These are phyloP conservation scores for Thermothielavioides terrestris DNA, from an alignment of 495 filamentous ascomycete species.

Conservation along the genomic window DNA sequence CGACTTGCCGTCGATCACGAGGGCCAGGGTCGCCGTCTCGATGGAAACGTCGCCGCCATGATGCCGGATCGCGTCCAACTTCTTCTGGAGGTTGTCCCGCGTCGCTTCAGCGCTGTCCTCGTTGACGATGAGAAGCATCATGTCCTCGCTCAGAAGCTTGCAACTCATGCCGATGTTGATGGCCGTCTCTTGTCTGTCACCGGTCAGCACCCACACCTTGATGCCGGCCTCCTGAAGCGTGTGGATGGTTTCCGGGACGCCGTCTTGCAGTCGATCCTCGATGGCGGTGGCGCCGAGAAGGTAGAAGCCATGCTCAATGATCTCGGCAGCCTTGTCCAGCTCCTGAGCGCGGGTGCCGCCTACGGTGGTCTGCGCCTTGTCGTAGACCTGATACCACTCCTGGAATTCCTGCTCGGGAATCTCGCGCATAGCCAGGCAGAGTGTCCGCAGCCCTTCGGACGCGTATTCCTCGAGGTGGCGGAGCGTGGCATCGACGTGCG, in stretches of 20 bases:
- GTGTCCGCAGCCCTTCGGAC: slow-evolving; percentile 86
- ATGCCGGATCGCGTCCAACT: slow-evolving; percentile 74
- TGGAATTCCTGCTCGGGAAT: slow-evolving; percentile 83
- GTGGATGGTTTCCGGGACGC: slow-evolving; percentile 97
- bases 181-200: slow-evolving; percentile 95
- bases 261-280: slow-evolving; percentile 94
- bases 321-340: slow-evolving; percentile 91
- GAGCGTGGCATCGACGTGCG: slow-evolving; percentile 76
- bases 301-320: slow-evolving; percentile 87
- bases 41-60: slow-evolving; percentile 61
- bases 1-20: slow-evolving; percentile 96
- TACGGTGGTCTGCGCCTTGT: slow-evolving; percentile 85
- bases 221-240: slow-evolving; percentile 95
- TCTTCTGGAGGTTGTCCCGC: slow-evolving; percentile 80
- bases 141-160: slow-evolving; percentile 96
- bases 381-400: slow-evolving; percentile 80
- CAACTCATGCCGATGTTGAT: slow-evolving; percentile 99
- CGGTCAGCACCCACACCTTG: slow-evolving; percentile 98
- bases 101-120: slow-evolving; percentile 72
- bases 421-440: slow-evolving; percentile 94
- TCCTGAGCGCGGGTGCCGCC: slow-evolving; percentile 88
- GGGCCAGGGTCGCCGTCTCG: slow-evolving; percentile 79
- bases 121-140: slow-evolving; percentile 95
- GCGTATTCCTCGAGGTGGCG: slow-evolving; percentile 97
- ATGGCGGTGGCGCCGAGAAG: slow-evolving; percentile 95